Evolutionary conservation across 2,329 filamentous ascomycete species (phyloP).

Genomic region (Penicillium hordei): DNA sequence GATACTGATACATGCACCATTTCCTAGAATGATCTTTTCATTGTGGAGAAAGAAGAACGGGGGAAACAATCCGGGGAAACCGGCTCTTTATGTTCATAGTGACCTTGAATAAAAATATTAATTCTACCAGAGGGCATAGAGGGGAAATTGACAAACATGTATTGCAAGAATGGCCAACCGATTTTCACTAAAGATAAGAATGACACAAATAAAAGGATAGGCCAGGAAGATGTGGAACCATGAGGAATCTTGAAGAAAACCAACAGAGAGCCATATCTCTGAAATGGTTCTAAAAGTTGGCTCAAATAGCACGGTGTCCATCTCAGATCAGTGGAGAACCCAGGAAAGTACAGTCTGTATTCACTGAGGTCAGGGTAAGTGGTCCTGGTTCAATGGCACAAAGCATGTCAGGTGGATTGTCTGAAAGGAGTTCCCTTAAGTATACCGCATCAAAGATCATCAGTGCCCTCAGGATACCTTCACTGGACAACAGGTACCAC

Average conservation of each 20-base stretch:
- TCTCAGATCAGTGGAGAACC: neutral
- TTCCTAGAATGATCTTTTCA: neutral
- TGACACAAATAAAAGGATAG: no score
- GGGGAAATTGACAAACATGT: no score
- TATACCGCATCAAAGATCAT: neutral
- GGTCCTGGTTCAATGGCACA: no score
- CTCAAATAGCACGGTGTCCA: neutral
- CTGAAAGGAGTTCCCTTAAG: no score
- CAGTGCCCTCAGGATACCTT: neutral
- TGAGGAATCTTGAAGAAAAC: no score
- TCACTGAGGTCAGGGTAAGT: neutral
- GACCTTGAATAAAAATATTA: neutral
- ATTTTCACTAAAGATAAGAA: no score
- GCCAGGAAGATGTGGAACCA: no score
- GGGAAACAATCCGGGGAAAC: neutral
- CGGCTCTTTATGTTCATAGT: neutral
- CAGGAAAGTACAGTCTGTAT: neutral
- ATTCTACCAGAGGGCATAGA: no score
- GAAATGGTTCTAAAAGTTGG: neutral
- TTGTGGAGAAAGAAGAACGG: neutral
- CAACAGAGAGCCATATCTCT: neutral
- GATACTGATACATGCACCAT: neutral
- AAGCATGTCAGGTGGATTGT: no score
- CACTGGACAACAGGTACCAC: neutral
- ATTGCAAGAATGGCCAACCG: no score